These are phyloP conservation scores for Breynia disticha DNA, from an alignment of 441 rosid genomes.

Conservation along the genomic window DNA sequence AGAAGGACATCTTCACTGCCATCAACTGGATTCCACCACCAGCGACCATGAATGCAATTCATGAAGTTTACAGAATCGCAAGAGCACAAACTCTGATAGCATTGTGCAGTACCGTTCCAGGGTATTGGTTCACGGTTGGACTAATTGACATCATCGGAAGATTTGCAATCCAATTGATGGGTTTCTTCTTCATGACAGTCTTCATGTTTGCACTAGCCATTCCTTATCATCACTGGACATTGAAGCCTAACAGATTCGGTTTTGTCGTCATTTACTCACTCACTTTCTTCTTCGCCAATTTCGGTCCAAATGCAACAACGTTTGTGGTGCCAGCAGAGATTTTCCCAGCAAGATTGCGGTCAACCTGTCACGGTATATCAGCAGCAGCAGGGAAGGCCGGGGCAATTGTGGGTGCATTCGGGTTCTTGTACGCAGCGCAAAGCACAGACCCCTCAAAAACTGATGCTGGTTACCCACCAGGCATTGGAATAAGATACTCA, in stretches of 20 bases:
- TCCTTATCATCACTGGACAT: constrained; percentile 73
- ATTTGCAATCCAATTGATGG: constrained; percentile 66
- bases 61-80: constrained; percentile 55
- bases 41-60: constrained; percentile 47
- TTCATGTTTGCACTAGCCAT: constrained; percentile 74
- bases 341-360: constrained; percentile 70
- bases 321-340: constrained; percentile 84
- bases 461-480: constrained; percentile 64
- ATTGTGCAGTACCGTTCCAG: constrained; percentile 71
- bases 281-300: constrained; percentile 82
- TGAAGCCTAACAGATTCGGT: constrained; percentile 48
- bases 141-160: constrained; percentile 54
- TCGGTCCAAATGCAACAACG: constrained; percentile 77
- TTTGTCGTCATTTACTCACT: constrained; percentile 56
- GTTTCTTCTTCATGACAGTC: constrained; percentile 83
- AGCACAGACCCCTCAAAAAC: constrained; percentile 39
- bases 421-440: constrained; percentile 66
- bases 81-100: constrained; percentile 72
- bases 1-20: constrained; percentile 64
- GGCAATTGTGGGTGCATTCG: constrained; percentile 73
- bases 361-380: constrained; percentile 83
- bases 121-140: constrained; percentile 70
- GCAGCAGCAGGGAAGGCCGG: constrained; percentile 76
- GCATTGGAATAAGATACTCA: constrained; percentile 65
- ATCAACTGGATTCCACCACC: constrained; percentile 64